These are phyloP conservation scores for Pleodorina starrii DNA, from an alignment of 139 green algal genomes.

Conservation along the genomic window DNA sequence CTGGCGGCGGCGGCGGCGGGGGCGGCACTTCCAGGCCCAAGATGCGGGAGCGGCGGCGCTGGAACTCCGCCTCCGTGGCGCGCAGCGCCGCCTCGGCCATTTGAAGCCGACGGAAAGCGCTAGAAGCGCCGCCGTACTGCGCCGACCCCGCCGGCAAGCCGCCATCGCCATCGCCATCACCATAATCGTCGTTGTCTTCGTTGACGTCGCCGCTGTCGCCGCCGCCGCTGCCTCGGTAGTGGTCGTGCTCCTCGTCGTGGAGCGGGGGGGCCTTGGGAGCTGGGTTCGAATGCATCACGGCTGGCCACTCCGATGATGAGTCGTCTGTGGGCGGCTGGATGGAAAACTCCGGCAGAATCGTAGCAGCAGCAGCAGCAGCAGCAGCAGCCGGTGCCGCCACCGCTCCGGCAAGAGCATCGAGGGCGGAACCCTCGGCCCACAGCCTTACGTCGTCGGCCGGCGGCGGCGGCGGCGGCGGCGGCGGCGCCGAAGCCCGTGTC, in stretches of 20 bases:
- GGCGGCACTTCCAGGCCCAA: not conserved
- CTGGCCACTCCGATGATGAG: too few species aligned
- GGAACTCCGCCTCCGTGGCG: constrained; percentile 32
- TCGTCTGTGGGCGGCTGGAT: too few species aligned
- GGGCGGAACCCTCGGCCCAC: too few species aligned
- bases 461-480: not conserved
- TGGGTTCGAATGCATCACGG: too few species aligned
- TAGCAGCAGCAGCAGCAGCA: not conserved
- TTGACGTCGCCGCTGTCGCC: not conserved
- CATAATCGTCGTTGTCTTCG: not conserved
- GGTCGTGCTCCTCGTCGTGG: too few species aligned
- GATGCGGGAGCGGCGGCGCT: constrained; percentile 7
- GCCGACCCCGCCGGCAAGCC: not conserved
- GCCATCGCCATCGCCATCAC: not conserved
- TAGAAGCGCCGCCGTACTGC: not conserved
- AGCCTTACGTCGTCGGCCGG: too few species aligned
- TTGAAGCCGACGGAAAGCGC: not conserved
- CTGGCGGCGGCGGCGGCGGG: not conserved
- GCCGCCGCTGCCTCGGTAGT: too few species aligned
- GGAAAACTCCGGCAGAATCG: not conserved
- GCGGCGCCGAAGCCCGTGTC: not conserved
- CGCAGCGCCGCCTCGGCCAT: not conserved
- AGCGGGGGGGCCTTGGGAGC: too few species aligned
- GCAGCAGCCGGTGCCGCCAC: not conserved
- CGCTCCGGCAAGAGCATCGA: not conserved